Conservation (phyloP, 345 rosid species). For the Lumnitzera racemosa region DNA sequence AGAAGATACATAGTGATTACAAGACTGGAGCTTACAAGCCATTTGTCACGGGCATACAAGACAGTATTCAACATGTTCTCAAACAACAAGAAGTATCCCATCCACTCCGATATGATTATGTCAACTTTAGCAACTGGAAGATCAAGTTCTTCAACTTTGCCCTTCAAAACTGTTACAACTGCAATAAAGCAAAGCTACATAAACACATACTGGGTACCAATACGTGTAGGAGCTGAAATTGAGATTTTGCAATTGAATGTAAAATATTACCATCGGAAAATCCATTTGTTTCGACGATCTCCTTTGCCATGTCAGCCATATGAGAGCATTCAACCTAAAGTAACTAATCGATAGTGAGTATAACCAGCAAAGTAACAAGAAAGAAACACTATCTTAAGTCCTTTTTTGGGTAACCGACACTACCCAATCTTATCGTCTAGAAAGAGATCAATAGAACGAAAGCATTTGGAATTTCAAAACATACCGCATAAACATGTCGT, state of each 20-base stretch:
- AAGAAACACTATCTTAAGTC: too few species aligned
- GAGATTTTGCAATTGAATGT: background rate
- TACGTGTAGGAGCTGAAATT: background rate
- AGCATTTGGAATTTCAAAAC: constrained; percentile 10
- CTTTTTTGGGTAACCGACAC: too few species aligned
- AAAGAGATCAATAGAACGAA: background rate
- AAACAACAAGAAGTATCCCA: constrained; percentile 93
- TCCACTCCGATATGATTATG: constrained; percentile 97
- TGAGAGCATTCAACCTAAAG: constrained; percentile 83
- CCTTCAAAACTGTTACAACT: constrained; percentile 94
- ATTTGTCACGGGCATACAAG: constrained; percentile 89
- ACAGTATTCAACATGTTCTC: constrained; percentile 95
- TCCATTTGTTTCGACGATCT: constrained; percentile 85
- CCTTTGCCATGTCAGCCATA: constrained; percentile 91
- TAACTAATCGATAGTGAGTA: too few species aligned
- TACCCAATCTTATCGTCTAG: background rate
- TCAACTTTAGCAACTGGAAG: constrained; percentile 86
- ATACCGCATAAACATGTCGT: constrained; percentile 83
- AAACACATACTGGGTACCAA: background rate
- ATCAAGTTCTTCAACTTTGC: constrained; percentile 94
- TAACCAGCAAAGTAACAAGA: too few species aligned
- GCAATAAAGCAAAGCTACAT: constrained; percentile 9
- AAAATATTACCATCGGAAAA: constrained; percentile 62
- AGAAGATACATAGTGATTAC: background rate
- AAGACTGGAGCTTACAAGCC: constrained; percentile 69